Evolutionary conservation across 257 asterid species (phyloP), one percentile per base, ranked within the genome.

Genomic region (Eucommia ulmoides): DNA sequence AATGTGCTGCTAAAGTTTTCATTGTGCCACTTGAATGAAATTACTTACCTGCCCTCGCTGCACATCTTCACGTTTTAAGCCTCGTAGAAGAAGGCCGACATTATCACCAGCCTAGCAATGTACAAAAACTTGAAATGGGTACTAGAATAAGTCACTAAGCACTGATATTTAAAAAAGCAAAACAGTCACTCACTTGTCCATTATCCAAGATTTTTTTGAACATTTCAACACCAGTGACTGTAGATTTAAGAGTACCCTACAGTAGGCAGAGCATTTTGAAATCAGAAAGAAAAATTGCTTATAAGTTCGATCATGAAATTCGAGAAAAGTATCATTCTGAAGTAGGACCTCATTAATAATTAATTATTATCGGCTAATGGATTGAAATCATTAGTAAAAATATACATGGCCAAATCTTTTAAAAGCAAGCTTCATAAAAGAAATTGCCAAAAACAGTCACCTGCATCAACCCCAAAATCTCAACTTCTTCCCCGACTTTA

Each of bases 221-320:
- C 99, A 91, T 91, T 72, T 91, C 97, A 47, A 91, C 99, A 46
- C 99, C 99, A 61, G 99, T 91, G 26, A 83, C 97, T 12, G 81
- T 75, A 54, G 95, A 79, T 76, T 91, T 91, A 47, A 78, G 18
- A 63, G 74, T 81, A 45, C 80, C 82, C 99, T 91, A 73, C 33
- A 53, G 65, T 24, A 65, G 41, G 21, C 54, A 56, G 41, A 59
- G 9, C 9, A n/a, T 35, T 2, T 4, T 10, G 38, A 29, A 0
- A 14, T 29, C 12, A 38, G 45, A 38, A 29, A 29, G 38, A 29
- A 29, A 29, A 29, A 12, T 12, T 29, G 38, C 8, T 29, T n/a
- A n/a, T n/a, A n/a, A n/a, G n/a, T n/a, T n/a, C n/a, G n/a, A n/a
- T n/a, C n/a, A n/a, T n/a, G n/a, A n/a, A n/a, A n/a, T n/a, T n/a